Conservation (phyloP, 2,329 filamentous ascomycete species). For the Fusarium praegraminearum region DNA sequence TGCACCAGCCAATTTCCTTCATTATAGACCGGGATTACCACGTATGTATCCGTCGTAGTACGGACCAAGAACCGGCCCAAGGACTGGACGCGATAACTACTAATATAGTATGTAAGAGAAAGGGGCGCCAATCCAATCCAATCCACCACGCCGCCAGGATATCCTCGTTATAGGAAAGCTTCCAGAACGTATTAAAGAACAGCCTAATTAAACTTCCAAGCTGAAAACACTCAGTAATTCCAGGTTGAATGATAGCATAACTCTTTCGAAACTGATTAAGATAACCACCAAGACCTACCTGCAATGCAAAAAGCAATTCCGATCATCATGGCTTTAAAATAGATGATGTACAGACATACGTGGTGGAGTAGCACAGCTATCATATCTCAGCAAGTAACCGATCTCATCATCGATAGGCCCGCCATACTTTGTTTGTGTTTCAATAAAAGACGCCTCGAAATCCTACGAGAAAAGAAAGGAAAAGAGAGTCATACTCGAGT, state of each 20-base stretch:
- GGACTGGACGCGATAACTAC: conserved; percentile 4
- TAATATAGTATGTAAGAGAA: conserved; percentile 29
- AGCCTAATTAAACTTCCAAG: conserved; percentile 23
- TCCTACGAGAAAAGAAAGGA: neutral
- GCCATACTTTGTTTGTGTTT: neutral
- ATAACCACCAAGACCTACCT: neutral
- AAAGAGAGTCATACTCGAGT: neutral
- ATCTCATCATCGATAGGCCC: neutral
- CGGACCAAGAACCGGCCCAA: conserved; percentile 25
- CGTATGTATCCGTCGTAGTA: neutral
- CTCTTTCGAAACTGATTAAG: neutral
- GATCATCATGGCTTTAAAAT: neutral
- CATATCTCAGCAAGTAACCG: conserved; percentile 7
- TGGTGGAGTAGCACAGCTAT: neutral
- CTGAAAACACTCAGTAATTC: conserved; percentile 11
- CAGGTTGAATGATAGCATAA: neutral
- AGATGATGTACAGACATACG: neutral
- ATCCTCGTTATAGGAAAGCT: conserved; percentile 17
- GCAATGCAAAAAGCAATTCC: conserved; percentile 1
- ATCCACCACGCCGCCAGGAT: conserved; percentile 27
- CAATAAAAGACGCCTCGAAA: conserved; percentile 8
- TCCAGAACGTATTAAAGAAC: conserved; percentile 11
- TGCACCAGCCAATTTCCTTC: conserved; percentile 47
- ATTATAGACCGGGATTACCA: conserved; percentile 39
- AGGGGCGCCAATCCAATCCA: conserved; percentile 39